Conservation (phyloP, 1,284 basidiomycete genomes). For the Ceratobasidium sp. region DNA sequence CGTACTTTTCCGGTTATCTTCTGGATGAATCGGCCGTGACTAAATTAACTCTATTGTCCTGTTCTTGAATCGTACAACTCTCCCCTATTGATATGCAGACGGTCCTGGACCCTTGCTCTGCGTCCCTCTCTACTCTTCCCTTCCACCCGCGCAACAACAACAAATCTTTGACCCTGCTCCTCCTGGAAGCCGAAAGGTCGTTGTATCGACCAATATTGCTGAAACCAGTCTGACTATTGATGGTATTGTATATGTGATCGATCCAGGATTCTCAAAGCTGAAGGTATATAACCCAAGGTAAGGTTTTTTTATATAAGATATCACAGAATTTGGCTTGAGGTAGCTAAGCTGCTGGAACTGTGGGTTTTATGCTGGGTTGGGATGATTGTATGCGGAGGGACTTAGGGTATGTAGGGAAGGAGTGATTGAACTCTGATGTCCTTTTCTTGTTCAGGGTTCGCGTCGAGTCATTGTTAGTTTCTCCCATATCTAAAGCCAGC, state of each 20-base stretch:
- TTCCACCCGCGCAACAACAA: slow-evolving; percentile 93
- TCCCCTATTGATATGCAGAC: slow-evolving; percentile 68
- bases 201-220: slow-evolving; percentile 97
- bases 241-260: slow-evolving; percentile 98
- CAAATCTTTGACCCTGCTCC: slow-evolving; percentile 94
- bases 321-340: too few species aligned
- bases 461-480: slow-evolving; percentile 93
- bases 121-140: slow-evolving; percentile 92
- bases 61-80: slow-evolving; percentile 53
- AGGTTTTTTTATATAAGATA: too few species aligned
- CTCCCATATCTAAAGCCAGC: slow-evolving; percentile 97
- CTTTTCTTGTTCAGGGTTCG: slow-evolving; percentile 71
- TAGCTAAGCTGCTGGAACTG: too few species aligned
- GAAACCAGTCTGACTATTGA: slow-evolving; percentile 99
- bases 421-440: neutral
- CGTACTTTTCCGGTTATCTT: neutral
- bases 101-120: slow-evolving; percentile 88
- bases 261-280: slow-evolving; percentile 95
- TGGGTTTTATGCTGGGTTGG: too few species aligned
- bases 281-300: slow-evolving; percentile 89
- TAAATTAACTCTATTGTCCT: neutral
- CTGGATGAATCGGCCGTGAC: neutral
- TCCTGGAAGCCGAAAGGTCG: slow-evolving; percentile 91
- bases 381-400: too few species aligned
- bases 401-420: too few species aligned